These are phyloP conservation scores for Cercospora citrullina DNA, from an alignment of 2,329 filamentous ascomycete species.

Conservation along the genomic window DNA sequence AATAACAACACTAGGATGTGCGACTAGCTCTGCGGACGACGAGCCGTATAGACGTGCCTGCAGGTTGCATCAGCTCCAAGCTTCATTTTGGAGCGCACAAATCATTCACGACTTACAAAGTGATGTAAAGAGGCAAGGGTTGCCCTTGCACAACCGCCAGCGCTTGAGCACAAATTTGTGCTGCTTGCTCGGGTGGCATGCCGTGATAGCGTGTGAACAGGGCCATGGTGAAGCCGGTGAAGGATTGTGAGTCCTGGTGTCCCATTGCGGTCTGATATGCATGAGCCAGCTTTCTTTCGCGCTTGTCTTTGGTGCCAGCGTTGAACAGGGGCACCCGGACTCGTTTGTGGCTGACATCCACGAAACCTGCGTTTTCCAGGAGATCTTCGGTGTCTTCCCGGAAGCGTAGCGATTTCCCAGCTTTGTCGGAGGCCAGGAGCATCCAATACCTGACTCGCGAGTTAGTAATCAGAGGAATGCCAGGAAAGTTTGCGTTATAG, in stretches of 20 bases:
- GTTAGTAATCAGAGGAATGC: background rate
- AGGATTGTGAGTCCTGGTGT: conserved; percentile 27
- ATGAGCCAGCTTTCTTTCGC: conserved; percentile 67
- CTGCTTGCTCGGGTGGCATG: conserved; percentile 62
- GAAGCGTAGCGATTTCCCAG: conserved; percentile 65
- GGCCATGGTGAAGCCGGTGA: conserved; percentile 34
- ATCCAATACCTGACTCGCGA: background rate
- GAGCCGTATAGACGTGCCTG: conserved; percentile 52
- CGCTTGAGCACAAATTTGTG: conserved; percentile 64
- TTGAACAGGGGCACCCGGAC: conserved; percentile 63
- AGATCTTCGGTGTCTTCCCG: conserved; percentile 61
- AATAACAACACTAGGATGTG: background rate
- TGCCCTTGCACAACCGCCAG: conserved; percentile 24
- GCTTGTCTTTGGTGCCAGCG: conserved; percentile 63
- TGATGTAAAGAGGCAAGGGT: conserved; percentile 58
- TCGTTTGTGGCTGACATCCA: conserved; percentile 68
- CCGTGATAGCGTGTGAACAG: conserved; percentile 62
- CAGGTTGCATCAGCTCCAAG: conserved; percentile 18
- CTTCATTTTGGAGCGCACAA: background rate
- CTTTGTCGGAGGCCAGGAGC: conserved; percentile 65
- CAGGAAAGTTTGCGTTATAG: background rate
- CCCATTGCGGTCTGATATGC: conserved; percentile 81
- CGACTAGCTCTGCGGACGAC: conserved; percentile 40
- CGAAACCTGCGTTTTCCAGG: conserved; percentile 72
- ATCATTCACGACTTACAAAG: conserved; percentile 62